phyloP scores from a whole-genome alignment of 2,329 filamentous ascomycete species.

The Sphaerostilbella broomeana region DNA sequence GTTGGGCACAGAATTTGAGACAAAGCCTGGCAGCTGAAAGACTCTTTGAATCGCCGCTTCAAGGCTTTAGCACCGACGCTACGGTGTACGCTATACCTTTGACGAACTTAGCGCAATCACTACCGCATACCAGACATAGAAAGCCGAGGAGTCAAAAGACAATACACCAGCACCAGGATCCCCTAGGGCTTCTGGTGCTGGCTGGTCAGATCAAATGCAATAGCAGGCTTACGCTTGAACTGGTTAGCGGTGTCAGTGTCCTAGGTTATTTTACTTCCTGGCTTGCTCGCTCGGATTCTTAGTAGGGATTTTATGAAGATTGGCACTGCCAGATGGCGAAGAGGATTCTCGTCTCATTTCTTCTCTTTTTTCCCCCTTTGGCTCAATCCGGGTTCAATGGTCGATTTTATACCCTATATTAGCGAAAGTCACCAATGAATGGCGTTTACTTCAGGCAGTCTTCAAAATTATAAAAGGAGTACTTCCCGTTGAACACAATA shows the following conservation, averaged over 20 bases:
- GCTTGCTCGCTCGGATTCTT: conserved; percentile 36
- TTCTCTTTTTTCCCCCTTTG: neutral
- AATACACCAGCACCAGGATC: conserved; percentile 53
- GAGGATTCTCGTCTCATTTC: neutral
- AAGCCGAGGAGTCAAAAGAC: conserved; percentile 5
- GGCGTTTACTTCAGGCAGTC: too few species aligned
- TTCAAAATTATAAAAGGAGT: too few species aligned
- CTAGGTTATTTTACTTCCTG: conserved; percentile 66
- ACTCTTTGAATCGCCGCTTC: conserved; percentile 14
- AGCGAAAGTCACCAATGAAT: too few species aligned
- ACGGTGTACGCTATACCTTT: conserved; percentile 10
- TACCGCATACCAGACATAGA: conserved; percentile 5
- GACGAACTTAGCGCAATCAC: conserved; percentile 5
- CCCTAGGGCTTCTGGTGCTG: conserved; percentile 68
- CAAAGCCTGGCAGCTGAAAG: conserved; percentile 30
- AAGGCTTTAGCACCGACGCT: neutral
- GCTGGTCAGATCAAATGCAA: conserved; percentile 58
- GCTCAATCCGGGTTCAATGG: too few species aligned
- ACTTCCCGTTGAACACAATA: too few species aligned
- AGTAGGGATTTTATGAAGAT: conserved; percentile 2
- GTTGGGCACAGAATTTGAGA: conserved; percentile 32
- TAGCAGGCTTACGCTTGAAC: conserved; percentile 62
- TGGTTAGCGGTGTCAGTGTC: conserved; percentile 67
- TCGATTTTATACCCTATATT: too few species aligned
- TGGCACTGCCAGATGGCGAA: neutral